Evolutionary conservation across 352 stramenopile species (phyloP).

Genomic region (Plasmopara viticola): DNA sequence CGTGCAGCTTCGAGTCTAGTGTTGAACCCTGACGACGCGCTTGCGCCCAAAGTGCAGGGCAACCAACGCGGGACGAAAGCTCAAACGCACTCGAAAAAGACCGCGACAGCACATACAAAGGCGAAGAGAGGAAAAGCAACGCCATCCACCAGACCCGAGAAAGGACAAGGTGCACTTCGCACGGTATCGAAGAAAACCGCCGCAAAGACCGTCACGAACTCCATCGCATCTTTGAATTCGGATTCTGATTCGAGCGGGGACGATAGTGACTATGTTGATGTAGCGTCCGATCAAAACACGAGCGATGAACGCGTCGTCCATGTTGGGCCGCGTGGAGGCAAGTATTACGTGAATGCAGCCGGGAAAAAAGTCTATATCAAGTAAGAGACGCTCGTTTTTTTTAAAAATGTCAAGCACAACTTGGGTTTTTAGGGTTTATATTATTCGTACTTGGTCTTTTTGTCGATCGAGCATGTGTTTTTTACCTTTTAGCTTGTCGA

Average conservation of each 20-base stretch:
- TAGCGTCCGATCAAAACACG: constrained; percentile 1
- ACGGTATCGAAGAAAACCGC: background rate
- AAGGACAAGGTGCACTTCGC: constrained; percentile 5
- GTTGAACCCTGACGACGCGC: background rate
- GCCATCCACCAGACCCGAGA: background rate
- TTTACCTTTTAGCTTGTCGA: too few species aligned
- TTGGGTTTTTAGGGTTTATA: too few species aligned
- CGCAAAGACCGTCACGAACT: background rate
- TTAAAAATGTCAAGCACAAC: background rate
- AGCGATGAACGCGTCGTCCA: constrained; percentile 6
- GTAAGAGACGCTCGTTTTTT: constrained; percentile 2
- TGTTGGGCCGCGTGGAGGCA: constrained; percentile 25
- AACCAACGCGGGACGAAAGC: background rate
- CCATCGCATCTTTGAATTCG: constrained; percentile 4
- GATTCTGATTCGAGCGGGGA: constrained; percentile 7
- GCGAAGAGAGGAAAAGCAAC: constrained; percentile 2
- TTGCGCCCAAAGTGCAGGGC: constrained; percentile 1
- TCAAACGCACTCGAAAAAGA: background rate
- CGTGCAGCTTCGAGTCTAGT: constrained; percentile 5
- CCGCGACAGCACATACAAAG: constrained; percentile 4
- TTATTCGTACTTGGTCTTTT: too few species aligned
- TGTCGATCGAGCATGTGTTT: too few species aligned
- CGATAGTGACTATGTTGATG: constrained; percentile 20
- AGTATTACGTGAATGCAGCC: constrained; percentile 22
- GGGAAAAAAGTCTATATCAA: constrained; percentile 31